These are phyloP conservation scores for Phyllosticta citribraziliensis DNA, from an alignment of 2,329 filamentous ascomycete species.

Conservation along the genomic window DNA sequence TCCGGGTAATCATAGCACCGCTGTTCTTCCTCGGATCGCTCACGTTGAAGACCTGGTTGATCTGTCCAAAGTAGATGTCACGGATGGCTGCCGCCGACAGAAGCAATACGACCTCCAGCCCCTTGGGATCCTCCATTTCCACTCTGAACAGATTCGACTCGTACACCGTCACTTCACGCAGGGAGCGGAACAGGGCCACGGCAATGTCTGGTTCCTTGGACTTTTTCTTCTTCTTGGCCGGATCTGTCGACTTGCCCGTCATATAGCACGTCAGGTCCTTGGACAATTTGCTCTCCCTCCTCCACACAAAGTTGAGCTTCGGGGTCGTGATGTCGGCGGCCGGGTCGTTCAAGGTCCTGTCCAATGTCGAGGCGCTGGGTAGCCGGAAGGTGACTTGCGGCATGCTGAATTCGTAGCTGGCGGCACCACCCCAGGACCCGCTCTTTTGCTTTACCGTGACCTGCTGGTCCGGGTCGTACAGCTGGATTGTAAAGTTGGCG, in stretches of 20 bases:
- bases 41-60: slow-evolving; percentile 71
- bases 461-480: slow-evolving; percentile 90
- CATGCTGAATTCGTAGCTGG: slow-evolving; percentile 87
- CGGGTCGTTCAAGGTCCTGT: slow-evolving; percentile 58
- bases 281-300: slow-evolving; percentile 72
- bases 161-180: slow-evolving; percentile 77
- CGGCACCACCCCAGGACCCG: slow-evolving; percentile 68
- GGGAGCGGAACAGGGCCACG: slow-evolving; percentile 68
- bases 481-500: slow-evolving; percentile 68
- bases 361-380: slow-evolving; percentile 69
- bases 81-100: slow-evolving; percentile 51
- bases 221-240: slow-evolving; percentile 56
- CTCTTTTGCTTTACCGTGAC: slow-evolving; percentile 60
- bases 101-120: slow-evolving; percentile 71
- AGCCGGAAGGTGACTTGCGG: slow-evolving; percentile 74
- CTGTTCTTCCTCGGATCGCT: slow-evolving; percentile 37
- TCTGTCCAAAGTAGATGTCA: slow-evolving; percentile 53
- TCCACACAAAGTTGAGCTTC: slow-evolving; percentile 79
- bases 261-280: slow-evolving; percentile 86
- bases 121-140: slow-evolving; percentile 89
- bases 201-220: slow-evolving; percentile 92
- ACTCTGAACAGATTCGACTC: slow-evolving; percentile 85
- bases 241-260: slow-evolving; percentile 61
- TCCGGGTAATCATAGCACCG: slow-evolving; percentile 21
- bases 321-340: slow-evolving; percentile 46